Base-by-base conservation (phyloP, 345 rosid genomes). In the Triadica sebifera region DNA sequence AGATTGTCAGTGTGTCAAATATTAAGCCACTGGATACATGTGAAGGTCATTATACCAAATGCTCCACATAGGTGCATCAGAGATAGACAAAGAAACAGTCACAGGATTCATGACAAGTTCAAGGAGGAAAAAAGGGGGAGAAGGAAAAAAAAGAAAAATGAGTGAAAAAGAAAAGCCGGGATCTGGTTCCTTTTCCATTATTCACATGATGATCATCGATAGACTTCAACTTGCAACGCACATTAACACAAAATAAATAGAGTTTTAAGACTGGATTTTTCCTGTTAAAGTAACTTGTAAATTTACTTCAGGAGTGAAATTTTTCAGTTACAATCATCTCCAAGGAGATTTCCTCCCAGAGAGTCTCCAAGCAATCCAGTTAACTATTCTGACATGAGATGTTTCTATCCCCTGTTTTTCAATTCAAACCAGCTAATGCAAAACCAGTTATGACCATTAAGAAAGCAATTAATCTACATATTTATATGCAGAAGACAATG, bases 361-460 rank as follows among this genome's bases (percentile, higher is more conserved):
- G 10, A 37, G 43, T 34, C 20, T 56, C 47, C 53, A 25, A 24
- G 45, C 29, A 59, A 47, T 46, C 65, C 20, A 70, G 17, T 12
- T 8, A 52, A 55, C 1, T n/a, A 39, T 56, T 22, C 53, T 24
- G 24, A 22, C 22, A 24, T 20, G 55, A 4, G 39, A 52, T 52
- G 57, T n/a, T 52, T 12, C 5, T 19, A 53, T 7, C 71, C 65
- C 25, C 64, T 22, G 6, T 25, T 41, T 46, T 70, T 53, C 45
- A 52, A 53, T 55, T 56, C 70, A 60, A 73, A 24, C 67, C 63
- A 64, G 51, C 34, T 58, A 15, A 70, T 39, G 51, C 29, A 41
- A 70, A 64, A 74, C 15, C 20, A 52, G 67, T 39, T 37, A 25
- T 17, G 20, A 24, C 24, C 43, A 58, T 20, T n/a, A 6, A 63